Base-by-base conservation (phyloP, 805 yeast genomes). In the Spathaspora arborariae region DNA sequence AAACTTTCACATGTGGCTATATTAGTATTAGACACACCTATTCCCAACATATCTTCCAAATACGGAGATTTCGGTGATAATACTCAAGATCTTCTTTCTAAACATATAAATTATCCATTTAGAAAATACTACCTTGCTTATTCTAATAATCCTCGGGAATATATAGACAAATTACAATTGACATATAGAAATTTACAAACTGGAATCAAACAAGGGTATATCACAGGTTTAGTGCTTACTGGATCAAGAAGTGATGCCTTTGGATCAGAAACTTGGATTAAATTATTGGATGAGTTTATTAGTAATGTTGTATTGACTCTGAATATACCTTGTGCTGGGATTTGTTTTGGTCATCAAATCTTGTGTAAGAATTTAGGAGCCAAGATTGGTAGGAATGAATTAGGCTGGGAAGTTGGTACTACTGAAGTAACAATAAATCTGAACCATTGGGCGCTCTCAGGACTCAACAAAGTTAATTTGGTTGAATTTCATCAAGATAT, bases 341-440 rank as follows among this genome's bases (percentile, higher is more conserved):
- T 89, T 37, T 89, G 97, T 63, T 89, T 88, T 60, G 97, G 96
- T 5, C 97, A 90, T 63, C 97, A 89, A 60, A 73, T 88, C 20
- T 62, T 89, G 13, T 83, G 81, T 1, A 76, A 84, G 45, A 81
- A 85, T 5, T 62, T 87, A 39, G 92, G 88, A 2, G 76, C 78
- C 20, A 64, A 63, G 40, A 85, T 85, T 3, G 78, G 66, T 9
- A 68, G 80, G 48, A 85, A 81, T 60, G 74, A 74, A 1, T 53
- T 63, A 39, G 94, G 94, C 1, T 82, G 90, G 85, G 97, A 90
- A 62, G 67, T 78, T 20, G 91, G 96, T 0, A 69, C 79, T 4
- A 69, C 76, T 11, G 67, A 76, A 27, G 68, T 87, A 11, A 49
- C 65, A 4, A 51, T 83, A 18, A 80, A 80, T 48, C 5, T 5